Evolutionary conservation across 2,329 filamentous ascomycete species (phyloP).

Genomic region (Pseudonectria foliicola): DNA sequence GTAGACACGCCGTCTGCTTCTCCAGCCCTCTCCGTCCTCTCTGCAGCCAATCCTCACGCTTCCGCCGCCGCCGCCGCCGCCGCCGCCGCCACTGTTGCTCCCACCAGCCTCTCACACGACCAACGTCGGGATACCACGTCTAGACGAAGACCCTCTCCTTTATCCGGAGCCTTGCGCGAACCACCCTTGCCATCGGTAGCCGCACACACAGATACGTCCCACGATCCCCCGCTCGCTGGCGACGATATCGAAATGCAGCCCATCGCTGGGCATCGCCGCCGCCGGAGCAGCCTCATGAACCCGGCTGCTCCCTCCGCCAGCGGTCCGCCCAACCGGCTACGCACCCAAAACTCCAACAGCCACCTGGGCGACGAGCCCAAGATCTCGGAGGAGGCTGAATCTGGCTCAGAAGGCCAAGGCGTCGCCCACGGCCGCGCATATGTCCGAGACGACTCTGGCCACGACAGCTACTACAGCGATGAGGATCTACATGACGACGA

Average conservation of each 20-base stretch:
- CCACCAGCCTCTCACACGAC: slow-evolving; percentile 3
- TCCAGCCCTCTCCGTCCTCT: slow-evolving; percentile 1
- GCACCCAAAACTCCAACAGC: slow-evolving; percentile 16
- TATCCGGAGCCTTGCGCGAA: slow-evolving; percentile 7
- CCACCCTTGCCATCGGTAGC: slow-evolving; percentile 3
- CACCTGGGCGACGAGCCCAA: slow-evolving; percentile 35
- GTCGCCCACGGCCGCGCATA: slow-evolving; percentile 20
- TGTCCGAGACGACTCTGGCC: slow-evolving; percentile 28
- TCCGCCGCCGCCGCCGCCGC: slow-evolving; percentile 6
- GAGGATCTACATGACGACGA: slow-evolving; percentile 78
- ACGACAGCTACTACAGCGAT: slow-evolving; percentile 54
- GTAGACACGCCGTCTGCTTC: background rate
- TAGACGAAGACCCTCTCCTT: background rate
- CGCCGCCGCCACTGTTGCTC: slow-evolving; percentile 8
- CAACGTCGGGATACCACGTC: background rate
- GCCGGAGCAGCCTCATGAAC: slow-evolving; percentile 47
- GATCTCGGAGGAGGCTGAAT: slow-evolving; percentile 36
- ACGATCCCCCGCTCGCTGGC: slow-evolving; percentile 7
- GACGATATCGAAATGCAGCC: slow-evolving; percentile 51
- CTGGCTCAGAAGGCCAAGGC: no score
- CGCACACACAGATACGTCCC: no score
- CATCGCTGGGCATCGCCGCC: slow-evolving; percentile 46
- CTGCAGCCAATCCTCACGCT: slow-evolving; percentile 6
- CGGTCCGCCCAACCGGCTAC: slow-evolving; percentile 20
- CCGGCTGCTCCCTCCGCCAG: slow-evolving; percentile 23